Base-by-base conservation (phyloP, 2,329 filamentous ascomycete genomes). In the Lasiodiplodia gonubiensis region DNA sequence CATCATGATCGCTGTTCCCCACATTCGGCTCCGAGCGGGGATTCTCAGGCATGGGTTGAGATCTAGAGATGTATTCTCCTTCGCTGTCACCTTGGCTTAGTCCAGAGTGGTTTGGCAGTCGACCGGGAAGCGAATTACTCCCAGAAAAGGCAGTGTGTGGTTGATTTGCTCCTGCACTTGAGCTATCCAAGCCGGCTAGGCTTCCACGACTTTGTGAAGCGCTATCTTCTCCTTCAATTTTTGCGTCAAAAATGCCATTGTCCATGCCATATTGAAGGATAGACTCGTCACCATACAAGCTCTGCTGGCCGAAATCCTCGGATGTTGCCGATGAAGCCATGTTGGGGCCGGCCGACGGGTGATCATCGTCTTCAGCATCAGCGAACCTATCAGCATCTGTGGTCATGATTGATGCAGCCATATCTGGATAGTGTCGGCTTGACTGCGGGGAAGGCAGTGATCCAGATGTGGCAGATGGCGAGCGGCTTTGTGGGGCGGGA, bases 371-470 rank as follows among this genome's bases (percentile, higher is more conserved):
- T 23, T 70, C 72, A 48, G 79, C 79, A 71, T 82, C 79, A 23
- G 80, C 78, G 71, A 80, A 81, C 23, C 78, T 71, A 67, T 81
- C 79, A 48, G 79, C 77, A 65, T 80, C 80, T 35, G 73, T 73
- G 25, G 77, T 78, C 23, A 74, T 71, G 5, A 72, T 54, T 10
- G 78, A 80, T 7, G 70, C 71, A 18, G 70, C 67, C 52, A 77
- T 67, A 16, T 30, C 35, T 39, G 51, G 16, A 11, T 51, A 11
- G n/a, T 57, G 64, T 25, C 37, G 37, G 18, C 64, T 66, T 6
- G 64, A 57, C 25, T 57, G 64, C 25, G 39, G 51, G 11, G 64
- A 57, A 5, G 52, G 23, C 4, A 33, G 16, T 7, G 42, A 39
- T 46, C 23, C 33, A 18, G 25, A n/a, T n/a, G 49, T 30, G 39